A percentile compares a stretch with the other conserved stretches of the same genome.
These are phyloP conservation scores for Venustampulla echinocandica DNA, from an alignment of 495 filamentous ascomycete genomes.

Conservation along the genomic window DNA sequence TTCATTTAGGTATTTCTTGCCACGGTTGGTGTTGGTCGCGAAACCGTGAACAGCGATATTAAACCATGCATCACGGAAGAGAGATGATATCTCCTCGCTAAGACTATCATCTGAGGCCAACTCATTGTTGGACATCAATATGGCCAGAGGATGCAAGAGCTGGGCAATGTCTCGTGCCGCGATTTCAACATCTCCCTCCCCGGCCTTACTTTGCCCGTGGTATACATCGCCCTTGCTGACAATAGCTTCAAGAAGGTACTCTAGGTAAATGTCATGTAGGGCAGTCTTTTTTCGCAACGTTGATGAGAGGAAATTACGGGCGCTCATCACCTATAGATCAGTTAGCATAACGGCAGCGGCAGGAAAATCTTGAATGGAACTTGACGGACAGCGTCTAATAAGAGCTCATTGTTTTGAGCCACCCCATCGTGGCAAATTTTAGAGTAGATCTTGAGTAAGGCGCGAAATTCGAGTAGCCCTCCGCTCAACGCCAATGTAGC, in stretches of 20 bases:
- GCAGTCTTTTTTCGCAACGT: conserved; percentile 57
- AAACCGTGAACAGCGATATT: conserved; percentile 94
- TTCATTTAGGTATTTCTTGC: conserved; percentile 59
- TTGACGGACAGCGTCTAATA: conserved; percentile 53
- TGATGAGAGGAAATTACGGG: conserved; percentile 68
- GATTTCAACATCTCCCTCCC: conserved; percentile 64
- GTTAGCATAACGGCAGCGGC: neutral
- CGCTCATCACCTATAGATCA: conserved; percentile 50
- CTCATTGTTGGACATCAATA: conserved; percentile 55
- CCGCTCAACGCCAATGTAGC: conserved; percentile 68
- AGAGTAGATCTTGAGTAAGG: conserved; percentile 73
- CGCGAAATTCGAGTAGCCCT: conserved; percentile 67
- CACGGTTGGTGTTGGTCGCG: conserved; percentile 56
- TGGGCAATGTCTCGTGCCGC: conserved; percentile 77
- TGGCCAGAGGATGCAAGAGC: conserved; percentile 70
- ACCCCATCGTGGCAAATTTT: conserved; percentile 63
- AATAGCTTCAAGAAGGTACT: conserved; percentile 77
- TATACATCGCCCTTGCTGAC: conserved; percentile 79
- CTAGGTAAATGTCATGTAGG: conserved; percentile 68
- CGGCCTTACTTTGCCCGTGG: conserved; percentile 46
- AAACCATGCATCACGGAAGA: conserved; percentile 92
- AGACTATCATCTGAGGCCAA: conserved; percentile 42
- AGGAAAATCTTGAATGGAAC: neutral
- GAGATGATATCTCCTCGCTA: conserved; percentile 47
- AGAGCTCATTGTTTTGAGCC: conserved; percentile 49